Evolutionary conservation across 2,329 filamentous ascomycete genomes (phyloP).

Genomic region (Ceratocystis smalleyi): DNA sequence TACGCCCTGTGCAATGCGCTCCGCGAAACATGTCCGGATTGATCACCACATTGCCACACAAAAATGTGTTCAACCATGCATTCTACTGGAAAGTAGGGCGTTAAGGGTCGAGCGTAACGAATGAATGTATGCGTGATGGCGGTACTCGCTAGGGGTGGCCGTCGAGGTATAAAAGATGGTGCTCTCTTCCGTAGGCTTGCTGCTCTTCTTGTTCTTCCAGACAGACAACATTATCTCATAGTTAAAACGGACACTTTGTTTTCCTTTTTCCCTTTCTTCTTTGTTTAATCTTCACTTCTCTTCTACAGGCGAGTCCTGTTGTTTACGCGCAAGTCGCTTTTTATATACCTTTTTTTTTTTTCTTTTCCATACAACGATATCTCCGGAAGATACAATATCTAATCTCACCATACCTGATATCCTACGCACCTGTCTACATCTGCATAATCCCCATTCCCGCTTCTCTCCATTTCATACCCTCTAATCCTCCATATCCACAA

Average conservation of each 20-base stretch:
- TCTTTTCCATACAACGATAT: not conserved
- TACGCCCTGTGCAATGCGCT: not conserved
- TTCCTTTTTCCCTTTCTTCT: constrained; percentile 15
- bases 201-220: constrained; percentile 8
- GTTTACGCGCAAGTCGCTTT: constrained; percentile 33
- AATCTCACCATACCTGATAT: constrained; percentile 23
- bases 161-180: not conserved
- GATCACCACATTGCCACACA: not conserved
- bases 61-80: not conserved
- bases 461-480: not conserved
- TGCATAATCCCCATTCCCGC: not conserved
- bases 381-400: not conserved
- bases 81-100: not conserved
- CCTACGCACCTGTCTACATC: constrained; percentile 18
- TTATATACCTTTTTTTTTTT: constrained; percentile 9
- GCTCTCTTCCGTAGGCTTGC: not conserved
- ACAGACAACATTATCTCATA: not conserved
- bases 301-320: constrained; percentile 33
- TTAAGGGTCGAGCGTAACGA: not conserved
- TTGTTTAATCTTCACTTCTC: constrained; percentile 18
- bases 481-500: constrained; percentile 24
- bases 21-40: not conserved
- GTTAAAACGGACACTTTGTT: not conserved
- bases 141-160: not conserved
- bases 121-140: too few relatives aligned